A percentile compares a stretch with the other conserved stretches of the same genome.
Evolutionary conservation across 306 rosid genomes (phyloP).

Genomic region (Vigna unguiculata): DNA sequence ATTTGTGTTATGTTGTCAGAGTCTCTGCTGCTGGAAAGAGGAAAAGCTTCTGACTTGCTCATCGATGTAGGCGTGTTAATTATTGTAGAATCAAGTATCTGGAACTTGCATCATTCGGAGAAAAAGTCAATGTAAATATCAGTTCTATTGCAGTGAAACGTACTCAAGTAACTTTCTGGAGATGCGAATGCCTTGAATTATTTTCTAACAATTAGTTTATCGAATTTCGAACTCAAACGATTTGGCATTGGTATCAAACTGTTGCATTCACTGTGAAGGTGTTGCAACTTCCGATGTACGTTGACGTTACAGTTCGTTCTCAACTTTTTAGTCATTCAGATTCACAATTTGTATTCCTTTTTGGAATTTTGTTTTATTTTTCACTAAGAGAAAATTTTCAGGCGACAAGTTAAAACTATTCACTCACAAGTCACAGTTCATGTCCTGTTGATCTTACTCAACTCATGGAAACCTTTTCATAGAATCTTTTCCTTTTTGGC

Average conservation of each 20-base stretch:
- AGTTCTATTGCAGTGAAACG: neutral
- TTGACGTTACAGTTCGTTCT: neutral
- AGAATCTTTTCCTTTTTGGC: too few species aligned
- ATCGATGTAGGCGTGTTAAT: neutral
- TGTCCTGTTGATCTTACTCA: neutral
- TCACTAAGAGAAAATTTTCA: neutral
- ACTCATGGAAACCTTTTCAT: neutral
- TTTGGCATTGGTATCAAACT: neutral
- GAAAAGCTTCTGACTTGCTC: neutral
- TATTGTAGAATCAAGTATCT: constrained; percentile 6
- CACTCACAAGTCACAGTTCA: neutral
- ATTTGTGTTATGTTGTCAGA: neutral
- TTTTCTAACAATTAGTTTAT: neutral
- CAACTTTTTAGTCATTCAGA: neutral
- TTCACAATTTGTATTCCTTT: neutral
- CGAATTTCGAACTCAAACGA: constrained; percentile 1
- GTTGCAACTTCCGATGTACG: neutral
- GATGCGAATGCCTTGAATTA: neutral
- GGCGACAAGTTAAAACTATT: neutral
- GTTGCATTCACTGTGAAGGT: neutral
- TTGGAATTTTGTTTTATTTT: neutral
- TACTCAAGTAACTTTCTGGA: neutral
- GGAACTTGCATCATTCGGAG: neutral
- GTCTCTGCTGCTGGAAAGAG: neutral
- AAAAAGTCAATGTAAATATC: neutral